phyloP scores from a whole-genome alignment of 1,139 yeast genomes.

The Yamadazyma atlantica region DNA sequence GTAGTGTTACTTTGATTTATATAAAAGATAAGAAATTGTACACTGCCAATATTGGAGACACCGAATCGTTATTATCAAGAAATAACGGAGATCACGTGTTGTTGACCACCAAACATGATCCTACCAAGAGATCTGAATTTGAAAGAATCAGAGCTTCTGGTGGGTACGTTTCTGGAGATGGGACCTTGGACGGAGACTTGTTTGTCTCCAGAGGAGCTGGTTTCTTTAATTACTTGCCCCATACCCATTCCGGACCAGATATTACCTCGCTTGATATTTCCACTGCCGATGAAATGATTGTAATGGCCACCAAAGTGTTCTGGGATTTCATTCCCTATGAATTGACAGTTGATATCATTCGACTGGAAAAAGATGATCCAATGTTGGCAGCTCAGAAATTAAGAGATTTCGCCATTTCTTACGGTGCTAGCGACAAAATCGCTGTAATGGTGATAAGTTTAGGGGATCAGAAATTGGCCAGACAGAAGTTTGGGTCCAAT shows the following conservation, averaged over 20 bases:
- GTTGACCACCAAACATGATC: conserved; percentile 80
- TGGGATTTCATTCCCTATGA: conserved; percentile 87
- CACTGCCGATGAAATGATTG: conserved; percentile 77
- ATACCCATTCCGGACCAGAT: conserved; percentile 86
- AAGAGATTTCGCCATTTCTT: conserved; percentile 91
- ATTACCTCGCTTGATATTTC: conserved; percentile 62
- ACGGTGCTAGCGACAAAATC: conserved; percentile 83
- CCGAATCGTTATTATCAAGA: conserved; percentile 76
- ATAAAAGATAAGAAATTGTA: conserved; percentile 69
- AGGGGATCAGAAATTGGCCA: conserved; percentile 36
- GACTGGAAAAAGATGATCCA: conserved; percentile 81
- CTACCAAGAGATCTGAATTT: conserved; percentile 76
- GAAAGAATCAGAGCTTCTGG: conserved; percentile 89
- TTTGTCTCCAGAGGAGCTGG: conserved; percentile 92
- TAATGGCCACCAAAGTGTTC: conserved; percentile 79
- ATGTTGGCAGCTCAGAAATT: conserved; percentile 91
- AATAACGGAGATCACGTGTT: conserved; percentile 77
- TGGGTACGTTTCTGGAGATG: conserved; percentile 84
- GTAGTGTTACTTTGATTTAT: conserved; percentile 80
- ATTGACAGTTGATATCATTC: conserved; percentile 85
- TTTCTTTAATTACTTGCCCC: conserved; percentile 81
- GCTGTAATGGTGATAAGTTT: conserved; percentile 81
- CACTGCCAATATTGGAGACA: conserved; percentile 90
- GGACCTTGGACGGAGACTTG: conserved; percentile 79
- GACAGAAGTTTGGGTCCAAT: conserved; percentile 28